A percentile compares a stretch with the other conserved stretches of the same genome.
Conservation (phyloP, 2,329 filamentous ascomycete species). For the Didymellaceae sp. region DNA sequence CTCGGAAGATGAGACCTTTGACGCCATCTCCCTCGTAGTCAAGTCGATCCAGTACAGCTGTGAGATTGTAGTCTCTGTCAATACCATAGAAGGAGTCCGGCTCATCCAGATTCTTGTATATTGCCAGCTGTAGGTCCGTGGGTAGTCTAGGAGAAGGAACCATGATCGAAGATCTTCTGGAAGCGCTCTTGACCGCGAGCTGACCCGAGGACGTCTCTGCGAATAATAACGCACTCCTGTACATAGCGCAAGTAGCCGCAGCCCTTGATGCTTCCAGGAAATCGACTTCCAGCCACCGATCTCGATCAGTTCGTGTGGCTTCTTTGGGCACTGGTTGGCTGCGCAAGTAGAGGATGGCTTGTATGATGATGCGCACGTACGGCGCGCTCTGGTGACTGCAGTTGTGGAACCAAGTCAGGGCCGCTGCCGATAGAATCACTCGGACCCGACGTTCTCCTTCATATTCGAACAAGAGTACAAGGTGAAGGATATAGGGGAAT, state of each 20-base stretch:
- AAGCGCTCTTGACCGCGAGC: conserved; percentile 52
- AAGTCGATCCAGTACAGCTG: conserved; percentile 78
- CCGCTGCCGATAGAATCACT: conserved; percentile 65
- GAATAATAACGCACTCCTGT: conserved; percentile 84
- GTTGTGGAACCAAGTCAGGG: conserved; percentile 68
- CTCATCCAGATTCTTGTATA: conserved; percentile 93
- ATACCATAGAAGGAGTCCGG: conserved; percentile 96
- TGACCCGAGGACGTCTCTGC: conserved; percentile 74
- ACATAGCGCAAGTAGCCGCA: conserved; percentile 80
- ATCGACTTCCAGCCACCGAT: conserved; percentile 86
- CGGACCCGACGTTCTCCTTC: conserved; percentile 66
- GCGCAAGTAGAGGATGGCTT: conserved; percentile 84
- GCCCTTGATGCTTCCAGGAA: conserved; percentile 72
- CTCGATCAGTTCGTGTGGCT: conserved; percentile 76
- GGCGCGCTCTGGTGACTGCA: conserved; percentile 58
- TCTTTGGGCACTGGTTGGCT: conserved; percentile 79
- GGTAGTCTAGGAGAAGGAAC: conserved; percentile 57
- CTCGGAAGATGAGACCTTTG: conserved; percentile 88
- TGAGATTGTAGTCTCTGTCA: conserved; percentile 76
- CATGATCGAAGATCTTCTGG: conserved; percentile 68
- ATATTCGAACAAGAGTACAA: conserved; percentile 75
- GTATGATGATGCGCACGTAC: conserved; percentile 76
- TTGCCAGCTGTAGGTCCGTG: conserved; percentile 73
- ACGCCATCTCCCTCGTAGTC: conserved; percentile 89
- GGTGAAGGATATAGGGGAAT: conserved; percentile 84